Percentiles rank a stretch among this genome's conserved stretches.
Evolutionary conservation across 192 early-diverging fungal genomes (phyloP).

Genomic region (Kickxella alabastrina): DNA sequence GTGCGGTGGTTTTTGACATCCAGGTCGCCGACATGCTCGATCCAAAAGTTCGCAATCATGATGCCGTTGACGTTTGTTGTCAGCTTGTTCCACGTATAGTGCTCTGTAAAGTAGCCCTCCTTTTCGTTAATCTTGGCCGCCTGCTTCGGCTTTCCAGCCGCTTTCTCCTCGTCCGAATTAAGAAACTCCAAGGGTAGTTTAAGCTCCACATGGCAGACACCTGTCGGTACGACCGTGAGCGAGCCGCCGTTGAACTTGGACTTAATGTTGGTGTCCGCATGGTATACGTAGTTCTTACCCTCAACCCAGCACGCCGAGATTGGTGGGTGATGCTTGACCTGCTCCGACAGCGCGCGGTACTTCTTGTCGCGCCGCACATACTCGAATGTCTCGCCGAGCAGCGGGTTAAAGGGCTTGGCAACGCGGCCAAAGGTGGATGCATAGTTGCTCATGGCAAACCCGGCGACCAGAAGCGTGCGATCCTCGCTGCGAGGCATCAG

Average conservation of each 20-base stretch:
- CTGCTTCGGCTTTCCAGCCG: slow-evolving; percentile 25
- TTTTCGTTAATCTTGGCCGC: slow-evolving; percentile 39
- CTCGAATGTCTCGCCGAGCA: slow-evolving; percentile 89
- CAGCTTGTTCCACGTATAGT: slow-evolving; percentile 86
- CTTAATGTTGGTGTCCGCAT: slow-evolving; percentile 83
- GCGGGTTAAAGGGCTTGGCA: slow-evolving; percentile 88
- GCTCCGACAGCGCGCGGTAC: slow-evolving; percentile 81
- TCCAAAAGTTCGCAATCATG: slow-evolving; percentile 78
- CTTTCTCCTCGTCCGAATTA: slow-evolving; percentile 35
- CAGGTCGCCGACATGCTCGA: slow-evolving; percentile 86
- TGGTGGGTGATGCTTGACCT: slow-evolving; percentile 89
- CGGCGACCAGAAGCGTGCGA: slow-evolving; percentile 75
- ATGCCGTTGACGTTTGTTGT: slow-evolving; percentile 82
- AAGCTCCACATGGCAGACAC: slow-evolving; percentile 75
- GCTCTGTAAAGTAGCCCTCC: slow-evolving; percentile 63
- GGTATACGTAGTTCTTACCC: slow-evolving; percentile 73
- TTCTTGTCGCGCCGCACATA: slow-evolving; percentile 72
- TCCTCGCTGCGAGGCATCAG: slow-evolving; percentile 56
- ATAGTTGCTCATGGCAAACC: slow-evolving; percentile 86
- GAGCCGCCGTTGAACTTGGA: slow-evolving; percentile 84
- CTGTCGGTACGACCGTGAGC: slow-evolving; percentile 75
- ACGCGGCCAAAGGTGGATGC: slow-evolving; percentile 74
- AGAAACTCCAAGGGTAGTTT: slow-evolving; percentile 60
- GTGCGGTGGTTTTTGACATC: slow-evolving; percentile 79
- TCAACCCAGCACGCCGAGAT: slow-evolving; percentile 86